Conservation (phyloP, 1,284 basidiomycete genomes). For the Ceraceosorus guamensis region DNA sequence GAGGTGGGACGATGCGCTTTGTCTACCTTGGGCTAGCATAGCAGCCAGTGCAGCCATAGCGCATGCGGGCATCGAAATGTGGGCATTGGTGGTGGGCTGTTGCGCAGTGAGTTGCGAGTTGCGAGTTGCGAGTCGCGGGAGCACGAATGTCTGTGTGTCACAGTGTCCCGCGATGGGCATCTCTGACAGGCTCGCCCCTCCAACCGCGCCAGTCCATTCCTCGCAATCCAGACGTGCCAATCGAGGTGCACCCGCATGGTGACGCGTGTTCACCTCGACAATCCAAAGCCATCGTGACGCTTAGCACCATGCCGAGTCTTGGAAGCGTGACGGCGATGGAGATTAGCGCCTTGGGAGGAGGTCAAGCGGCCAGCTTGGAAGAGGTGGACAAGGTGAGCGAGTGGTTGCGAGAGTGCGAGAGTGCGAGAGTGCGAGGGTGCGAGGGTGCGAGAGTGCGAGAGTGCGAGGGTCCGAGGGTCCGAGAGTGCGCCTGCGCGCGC, state of each 20-base stretch:
- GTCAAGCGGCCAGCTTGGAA: too few relatives aligned
- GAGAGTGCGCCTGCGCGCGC: neutral
- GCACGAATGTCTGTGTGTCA: conserved; percentile 18
- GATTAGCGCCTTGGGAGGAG: neutral
- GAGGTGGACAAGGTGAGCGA: too few relatives aligned
- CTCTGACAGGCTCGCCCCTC: conserved; percentile 60
- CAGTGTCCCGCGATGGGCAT: conserved; percentile 59
- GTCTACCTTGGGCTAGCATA: conserved; percentile 56
- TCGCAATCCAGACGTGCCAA: too few relatives aligned
- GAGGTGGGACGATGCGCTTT: conserved; percentile 7
- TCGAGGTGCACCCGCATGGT: too few relatives aligned
- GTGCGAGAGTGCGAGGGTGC: neutral
- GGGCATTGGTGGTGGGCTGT: conserved; percentile 72
- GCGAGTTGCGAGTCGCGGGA: neutral
- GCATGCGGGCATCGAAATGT: conserved; percentile 77
- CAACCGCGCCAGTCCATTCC: too few relatives aligned
- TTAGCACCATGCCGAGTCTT: conserved; percentile 84
- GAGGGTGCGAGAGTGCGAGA: neutral
- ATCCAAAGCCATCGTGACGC: conserved; percentile 58
- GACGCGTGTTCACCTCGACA: conserved; percentile 56
- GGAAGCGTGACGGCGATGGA: conserved; percentile 67
- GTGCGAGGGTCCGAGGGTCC: too few relatives aligned
- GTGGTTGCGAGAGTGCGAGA: neutral
- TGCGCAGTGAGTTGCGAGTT: conserved; percentile 54
- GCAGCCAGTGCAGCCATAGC: conserved; percentile 85